Conservation (phyloP, 2,329 filamentous ascomycete genomes). For the Xylariaceae sp. region DNA sequence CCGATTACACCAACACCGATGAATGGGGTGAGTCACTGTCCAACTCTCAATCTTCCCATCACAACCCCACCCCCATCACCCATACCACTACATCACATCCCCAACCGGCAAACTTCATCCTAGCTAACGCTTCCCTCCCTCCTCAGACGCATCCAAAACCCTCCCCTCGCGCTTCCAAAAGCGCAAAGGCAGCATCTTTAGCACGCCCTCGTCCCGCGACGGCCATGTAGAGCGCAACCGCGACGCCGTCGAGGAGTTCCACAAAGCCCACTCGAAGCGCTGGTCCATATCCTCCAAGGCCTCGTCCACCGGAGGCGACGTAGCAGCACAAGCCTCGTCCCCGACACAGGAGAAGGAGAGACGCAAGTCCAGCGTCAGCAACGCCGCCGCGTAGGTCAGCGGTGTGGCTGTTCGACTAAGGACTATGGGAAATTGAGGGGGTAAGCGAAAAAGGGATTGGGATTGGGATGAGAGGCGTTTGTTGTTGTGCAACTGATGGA, state of each 20-base stretch:
- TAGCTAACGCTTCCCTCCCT: no score
- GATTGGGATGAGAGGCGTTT: not conserved
- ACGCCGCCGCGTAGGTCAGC: not conserved
- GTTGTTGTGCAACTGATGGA: not conserved
- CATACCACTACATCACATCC: not conserved
- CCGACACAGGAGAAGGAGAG: conserved; percentile 9
- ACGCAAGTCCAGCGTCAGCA: conserved; percentile 10
- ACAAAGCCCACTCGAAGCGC: conserved; percentile 54
- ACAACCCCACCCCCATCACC: not conserved
- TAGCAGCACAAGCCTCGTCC: not conserved
- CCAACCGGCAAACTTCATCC: conserved; percentile 1
- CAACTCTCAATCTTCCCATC: not conserved
- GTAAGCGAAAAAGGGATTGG: not conserved
- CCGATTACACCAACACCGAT: conserved; percentile 33
- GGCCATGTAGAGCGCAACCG: conserved; percentile 60
- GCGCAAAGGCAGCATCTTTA: conserved; percentile 65
- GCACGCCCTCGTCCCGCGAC: conserved; percentile 61
- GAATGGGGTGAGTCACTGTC: conserved; percentile 44
- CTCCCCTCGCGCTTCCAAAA: conserved; percentile 66
- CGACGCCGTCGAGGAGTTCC: conserved; percentile 50
- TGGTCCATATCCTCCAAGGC: conserved; percentile 22
- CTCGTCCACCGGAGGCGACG: not conserved
- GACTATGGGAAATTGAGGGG: not conserved
- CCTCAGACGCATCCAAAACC: conserved; percentile 60
- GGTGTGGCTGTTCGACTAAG: not conserved